Base-by-base conservation (phyloP, 2,329 filamentous ascomycete species). In the Fusarium kyushuense region DNA sequence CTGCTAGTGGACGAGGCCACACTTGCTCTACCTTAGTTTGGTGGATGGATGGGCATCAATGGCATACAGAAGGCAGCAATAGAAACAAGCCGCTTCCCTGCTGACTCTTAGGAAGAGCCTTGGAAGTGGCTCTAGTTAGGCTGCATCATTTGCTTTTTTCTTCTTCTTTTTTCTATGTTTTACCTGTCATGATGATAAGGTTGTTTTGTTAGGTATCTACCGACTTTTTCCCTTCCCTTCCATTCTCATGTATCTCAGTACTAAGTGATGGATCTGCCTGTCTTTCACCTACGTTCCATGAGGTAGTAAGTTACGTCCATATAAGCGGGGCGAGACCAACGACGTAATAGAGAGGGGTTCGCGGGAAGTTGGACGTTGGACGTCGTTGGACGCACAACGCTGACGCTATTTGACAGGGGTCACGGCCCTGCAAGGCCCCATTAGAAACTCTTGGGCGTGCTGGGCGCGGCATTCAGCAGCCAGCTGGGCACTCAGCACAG, bases 311-410 rank as follows among this genome's bases (percentile, higher is more conserved):
- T 29, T 51, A 51, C 47, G 38, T n/a, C n/a, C n/a, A n/a, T 36
- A 61, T 47, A 60, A 54, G 61, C 43, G 61, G 61, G 59, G 61
- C 61, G 53, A 62, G 45, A 58, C 48, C 54, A 72, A 73, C 71
- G 71, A 73, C 71, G 71, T 73, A 73, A 73, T 72, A 51, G 53
- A 53, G 70, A 72, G 66, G 66, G 67, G 67, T 67, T 66, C 40
- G 56, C 36, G 35, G 52, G 40, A 55, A 65, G 51, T 59, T 58
- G 63, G 54, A 60, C 36, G 36, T 59, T 58, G 59, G 52, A 60
- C 36, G 36, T 55, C 36, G 36, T 59, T 58, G 59, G 52, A 60
- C 36, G 36, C 57, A 71, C 51, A 59, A 54, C 66, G 56, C 63
- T 70, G 71, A 73, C 71, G 67, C 69, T 72, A 64, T 68, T 45